phyloP scores from a whole-genome alignment of 2,329 filamentous ascomycete genomes.

The Fusarium annulatum region DNA sequence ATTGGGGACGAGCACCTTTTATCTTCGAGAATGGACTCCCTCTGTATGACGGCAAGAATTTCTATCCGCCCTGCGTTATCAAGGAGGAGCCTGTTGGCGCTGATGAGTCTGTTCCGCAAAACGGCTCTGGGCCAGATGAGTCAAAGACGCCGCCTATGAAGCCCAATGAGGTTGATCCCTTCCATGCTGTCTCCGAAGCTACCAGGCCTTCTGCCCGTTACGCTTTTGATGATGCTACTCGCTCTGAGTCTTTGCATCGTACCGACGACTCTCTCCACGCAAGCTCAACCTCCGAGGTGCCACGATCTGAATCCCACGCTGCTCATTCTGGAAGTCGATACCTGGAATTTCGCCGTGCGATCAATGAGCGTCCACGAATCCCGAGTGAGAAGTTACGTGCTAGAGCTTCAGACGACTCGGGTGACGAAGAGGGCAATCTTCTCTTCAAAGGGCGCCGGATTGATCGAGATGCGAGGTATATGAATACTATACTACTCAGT shows the following conservation, averaged over 20 bases:
- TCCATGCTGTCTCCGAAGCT: conserved; percentile 24
- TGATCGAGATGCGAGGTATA: conserved; percentile 47
- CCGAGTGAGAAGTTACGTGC: conserved; percentile 15
- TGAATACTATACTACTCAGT: background rate
- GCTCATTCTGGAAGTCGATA: conserved; percentile 43
- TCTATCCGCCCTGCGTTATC: conserved; percentile 67
- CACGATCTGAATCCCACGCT: conserved; percentile 40
- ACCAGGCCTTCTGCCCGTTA: conserved; percentile 33
- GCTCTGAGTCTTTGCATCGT: conserved; percentile 48
- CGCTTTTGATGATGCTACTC: conserved; percentile 45
- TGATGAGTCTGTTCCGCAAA: background rate
- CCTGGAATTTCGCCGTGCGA: conserved; percentile 42
- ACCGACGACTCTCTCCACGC: conserved; percentile 36
- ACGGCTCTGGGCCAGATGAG: background rate
- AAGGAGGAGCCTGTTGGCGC: conserved; percentile 48
- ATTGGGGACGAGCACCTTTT: conserved; percentile 68
- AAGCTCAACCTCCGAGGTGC: conserved; percentile 34
- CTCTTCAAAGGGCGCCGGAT: conserved; percentile 53
- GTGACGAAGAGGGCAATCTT: conserved; percentile 51
- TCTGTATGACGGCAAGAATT: conserved; percentile 73
- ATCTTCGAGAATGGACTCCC: conserved; percentile 64
- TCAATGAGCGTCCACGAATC: conserved; percentile 25
- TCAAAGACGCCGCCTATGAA: background rate
- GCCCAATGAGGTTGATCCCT: conserved; percentile 29
- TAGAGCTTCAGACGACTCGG: conserved; percentile 32